Evolutionary conservation across 2,329 filamentous ascomycete species (phyloP), one percentile per base, ranked within the genome.

Genomic region (Hypomyces rosellus): DNA sequence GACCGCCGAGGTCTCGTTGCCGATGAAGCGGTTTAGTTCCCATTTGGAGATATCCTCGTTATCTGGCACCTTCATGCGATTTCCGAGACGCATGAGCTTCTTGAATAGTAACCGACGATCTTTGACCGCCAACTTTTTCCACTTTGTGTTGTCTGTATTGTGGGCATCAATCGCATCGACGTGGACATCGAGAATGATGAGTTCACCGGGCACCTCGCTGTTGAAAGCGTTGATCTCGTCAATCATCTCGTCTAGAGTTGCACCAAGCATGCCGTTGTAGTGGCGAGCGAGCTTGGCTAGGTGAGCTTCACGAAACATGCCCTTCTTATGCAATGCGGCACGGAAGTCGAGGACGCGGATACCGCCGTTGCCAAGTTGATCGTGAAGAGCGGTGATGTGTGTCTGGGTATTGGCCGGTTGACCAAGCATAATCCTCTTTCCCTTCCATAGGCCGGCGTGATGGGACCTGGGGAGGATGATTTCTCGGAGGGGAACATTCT

Each of bases 101-200:
- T 55, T 16, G 47, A 60, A 62, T 5, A 67, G 45, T 6, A 40
- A 16, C 4, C 38, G 38, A 2, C 50, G 52, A 1, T 55, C 55
- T 6, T 15, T 8, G 8, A 45, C 30, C 14, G 49, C 18, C 15
- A 59, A 38, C 1, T 12, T 3, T 4, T 34, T 14, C n/a, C 37
- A 55, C 6, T n/a, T 12, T 11, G 42, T 45, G 13, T 41, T 15
- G 2, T 45, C 38, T 4, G 12, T 15, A 6, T 47, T 48, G 42
- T 37, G 43, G n/a, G 36, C 52, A 4, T 49, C 36, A 9, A 20
- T 7, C 15, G 15, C 30, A 5, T 16, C 8, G 30, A 52, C 40
- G 34, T 64, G 55, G 12, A 69, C 50, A 45, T 69, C 65, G 49
- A 58, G 57, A 49, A 69, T 66, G 57, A 64, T 57, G 42, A 68